These are phyloP conservation scores for Echria macrotheca DNA, from an alignment of 495 filamentous ascomycete species.

Conservation along the genomic window DNA sequence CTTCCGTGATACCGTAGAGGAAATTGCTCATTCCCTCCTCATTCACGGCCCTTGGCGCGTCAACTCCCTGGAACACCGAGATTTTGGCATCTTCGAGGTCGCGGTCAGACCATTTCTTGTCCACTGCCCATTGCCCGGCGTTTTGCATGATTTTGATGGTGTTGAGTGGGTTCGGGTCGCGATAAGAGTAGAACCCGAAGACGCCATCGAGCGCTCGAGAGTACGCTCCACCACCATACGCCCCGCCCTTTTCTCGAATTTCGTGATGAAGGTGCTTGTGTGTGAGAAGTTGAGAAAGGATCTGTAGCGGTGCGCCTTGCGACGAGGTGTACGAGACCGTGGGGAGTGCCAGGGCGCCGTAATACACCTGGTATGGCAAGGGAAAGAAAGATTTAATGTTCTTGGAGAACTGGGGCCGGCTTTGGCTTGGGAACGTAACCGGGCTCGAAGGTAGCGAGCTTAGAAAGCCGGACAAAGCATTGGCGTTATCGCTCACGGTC, in stretches of 20 bases:
- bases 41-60: slow-evolving; percentile 84
- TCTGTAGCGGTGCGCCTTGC: slow-evolving; percentile 70
- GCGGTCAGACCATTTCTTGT: slow-evolving; percentile 75
- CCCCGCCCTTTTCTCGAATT: slow-evolving; percentile 95
- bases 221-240: slow-evolving; percentile 90
- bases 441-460: slow-evolving; percentile 46
- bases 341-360: slow-evolving; percentile 71
- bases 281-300: slow-evolving; percentile 89
- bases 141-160: slow-evolving; percentile 78
- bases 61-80: slow-evolving; percentile 90
- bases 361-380: slow-evolving; percentile 95
- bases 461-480: slow-evolving; percentile 67
- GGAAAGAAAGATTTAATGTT: slow-evolving; percentile 80
- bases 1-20: slow-evolving; percentile 74
- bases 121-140: slow-evolving; percentile 76
- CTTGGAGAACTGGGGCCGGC: slow-evolving; percentile 26
- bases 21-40: slow-evolving; percentile 83
- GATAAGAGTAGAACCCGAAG: slow-evolving; percentile 93
- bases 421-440: slow-evolving; percentile 31
- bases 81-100: slow-evolving; percentile 96
- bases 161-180: slow-evolving; percentile 93
- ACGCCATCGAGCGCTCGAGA: slow-evolving; percentile 70
- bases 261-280: slow-evolving; percentile 97
- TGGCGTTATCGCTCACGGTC: slow-evolving; percentile 63
- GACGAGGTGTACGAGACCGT: slow-evolving; percentile 80